Evolutionary conservation across 805 yeast species (phyloP), one percentile per base, ranked within the genome.

Genomic region (Ogataea haglerorum): DNA sequence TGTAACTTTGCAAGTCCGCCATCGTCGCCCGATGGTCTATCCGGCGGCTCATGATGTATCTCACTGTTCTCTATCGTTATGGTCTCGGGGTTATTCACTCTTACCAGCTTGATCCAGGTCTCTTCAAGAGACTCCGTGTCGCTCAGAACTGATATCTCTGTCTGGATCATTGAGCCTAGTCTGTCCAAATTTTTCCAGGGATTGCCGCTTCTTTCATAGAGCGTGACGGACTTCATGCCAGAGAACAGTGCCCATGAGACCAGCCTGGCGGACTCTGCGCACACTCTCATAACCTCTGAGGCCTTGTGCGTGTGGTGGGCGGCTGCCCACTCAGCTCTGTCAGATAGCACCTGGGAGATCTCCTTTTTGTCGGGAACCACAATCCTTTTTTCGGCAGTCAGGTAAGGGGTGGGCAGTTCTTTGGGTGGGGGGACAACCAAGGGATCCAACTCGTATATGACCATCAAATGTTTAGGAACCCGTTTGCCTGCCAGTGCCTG

Each of bases 371-470:
- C 57, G 0, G 78, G 78, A 6, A 63, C 56, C 6, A 62, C 56
- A 3, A 72, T 49, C 25, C 57, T 58, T 37, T 66, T 69, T 22
- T 70, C 70, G 2, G 66, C 65, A 34, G 66, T 66, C 27, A 73
- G 47, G 47, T 61, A 71, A 0, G 76, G 75, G 26, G 57, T 58
- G 2, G 77, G 77, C 10, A 69, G 42, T 10, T 61, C 67, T 1
- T 73, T 70, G 16, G 77, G 76, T 15, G 67, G 64, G 3, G 59
- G 56, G 3, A 61, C 50, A 4, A 61, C 53, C 32, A 56, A 34
- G 1, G 60, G 58, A 17, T 45, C 50, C 42, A 61, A 43, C 33
- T 64, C 59, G 28, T 70, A 58, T 5, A 69, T 53, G 10, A 65
- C 52, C 2, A 59, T 54, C 7, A 68, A 38, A 21, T 65, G 55